phyloP scores from a whole-genome alignment of 2,329 filamentous ascomycete species.

The Cladosporium velox region DNA sequence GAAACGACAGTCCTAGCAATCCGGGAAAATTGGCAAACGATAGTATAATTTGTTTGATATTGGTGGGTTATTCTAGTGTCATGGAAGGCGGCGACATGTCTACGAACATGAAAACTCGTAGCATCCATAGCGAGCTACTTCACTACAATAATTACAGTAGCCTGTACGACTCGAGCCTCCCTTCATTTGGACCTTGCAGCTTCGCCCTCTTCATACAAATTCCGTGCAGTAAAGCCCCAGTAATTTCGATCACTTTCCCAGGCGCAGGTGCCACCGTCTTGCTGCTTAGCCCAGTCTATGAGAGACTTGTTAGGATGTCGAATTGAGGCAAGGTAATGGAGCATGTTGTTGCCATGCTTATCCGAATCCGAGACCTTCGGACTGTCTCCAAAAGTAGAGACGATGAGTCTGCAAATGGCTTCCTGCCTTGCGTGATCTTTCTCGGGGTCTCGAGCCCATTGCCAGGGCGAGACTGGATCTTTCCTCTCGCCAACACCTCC shows the following conservation, averaged over 20 bases:
- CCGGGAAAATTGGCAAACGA: too few relatives aligned
- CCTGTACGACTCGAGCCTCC: too few relatives aligned
- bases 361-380: neutral
- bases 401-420: neutral
- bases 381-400: neutral
- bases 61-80: too few relatives aligned
- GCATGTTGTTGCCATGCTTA: constrained; percentile 3
- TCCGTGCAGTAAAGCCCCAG: neutral
- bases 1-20: too few relatives aligned
- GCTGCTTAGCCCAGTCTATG: neutral
- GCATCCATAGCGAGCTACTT: too few relatives aligned
- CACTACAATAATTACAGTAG: too few relatives aligned
- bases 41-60: too few relatives aligned
- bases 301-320: neutral
- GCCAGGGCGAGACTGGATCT: too few relatives aligned
- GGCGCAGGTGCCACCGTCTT: neutral
- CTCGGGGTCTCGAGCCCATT: neutral
- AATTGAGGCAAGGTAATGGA: neutral
- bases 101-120: too few relatives aligned
- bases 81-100: too few relatives aligned
- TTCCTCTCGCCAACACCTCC: too few relatives aligned
- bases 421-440: neutral
- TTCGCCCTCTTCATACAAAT: neutral
- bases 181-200: too few relatives aligned
- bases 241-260: neutral